Base-by-base conservation (phyloP, 164 flowering plant genomes). In the Amborella trichopoda region DNA sequence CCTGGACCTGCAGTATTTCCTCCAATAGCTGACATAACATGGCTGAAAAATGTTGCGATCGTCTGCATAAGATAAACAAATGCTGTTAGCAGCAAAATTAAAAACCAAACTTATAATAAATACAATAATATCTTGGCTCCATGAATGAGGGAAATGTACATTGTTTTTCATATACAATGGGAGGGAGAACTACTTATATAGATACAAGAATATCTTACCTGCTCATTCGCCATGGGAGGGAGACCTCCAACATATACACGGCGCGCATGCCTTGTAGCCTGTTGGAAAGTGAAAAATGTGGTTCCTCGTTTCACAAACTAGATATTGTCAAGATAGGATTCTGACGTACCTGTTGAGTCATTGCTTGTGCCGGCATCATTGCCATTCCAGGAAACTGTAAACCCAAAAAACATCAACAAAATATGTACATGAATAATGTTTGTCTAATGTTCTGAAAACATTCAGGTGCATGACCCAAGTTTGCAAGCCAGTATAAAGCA, bases 261-360 rank as follows among this genome's bases (percentile, higher is more conserved):
- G 6, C 96, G 90, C 45, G 96, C 96, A 71, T 83, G 96, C 57
- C 94, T 72, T 17, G 96, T 87, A 50, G 96, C 96, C 94, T 87
- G 27, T 6, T 40, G 40, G 6, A 53, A 28, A 18, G 27, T 27
- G 14, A 36, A 23, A 45, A 26, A 39, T 34, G n/a, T n/a, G n/a
- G n/a, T n/a, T n/a, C n/a, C n/a, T n/a, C n/a, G n/a, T n/a, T n/a
- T n/a, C n/a, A n/a, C n/a, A n/a, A n/a, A n/a, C n/a, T n/a, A n/a
- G n/a, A n/a, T n/a, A n/a, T n/a, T n/a, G n/a, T 26, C 45, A 34
- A 16, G 2, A 46, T n/a, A n/a, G n/a, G n/a, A n/a, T n/a, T n/a
- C n/a, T n/a, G n/a, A 44, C 23, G 28, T 53, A 78, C 94, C 77
- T 83, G 88, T 63, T 83, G 88, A 49, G 83, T 74, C 85, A 80